These are phyloP conservation scores for Poteriospumella lacustris DNA, from an alignment of 108 stramenopile species.

Conservation along the genomic window DNA sequence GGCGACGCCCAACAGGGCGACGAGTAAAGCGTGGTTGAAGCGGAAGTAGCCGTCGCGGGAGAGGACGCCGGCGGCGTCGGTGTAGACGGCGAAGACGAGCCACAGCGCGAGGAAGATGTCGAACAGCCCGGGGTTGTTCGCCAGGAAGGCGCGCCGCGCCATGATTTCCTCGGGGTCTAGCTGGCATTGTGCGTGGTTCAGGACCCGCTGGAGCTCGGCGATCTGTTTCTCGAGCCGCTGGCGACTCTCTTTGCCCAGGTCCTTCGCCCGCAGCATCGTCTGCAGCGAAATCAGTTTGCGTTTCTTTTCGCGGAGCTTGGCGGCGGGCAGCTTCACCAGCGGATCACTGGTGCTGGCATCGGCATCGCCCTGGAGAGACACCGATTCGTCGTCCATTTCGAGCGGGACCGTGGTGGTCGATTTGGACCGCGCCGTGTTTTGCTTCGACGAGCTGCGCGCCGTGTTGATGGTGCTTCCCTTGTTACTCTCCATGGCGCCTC, in stretches of 20 bases:
- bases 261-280: neutral
- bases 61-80: neutral
- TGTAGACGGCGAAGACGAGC: neutral
- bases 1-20: neutral
- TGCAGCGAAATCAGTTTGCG: neutral
- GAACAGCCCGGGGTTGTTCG: neutral
- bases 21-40: neutral
- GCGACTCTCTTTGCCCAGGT: neutral
- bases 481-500: no score
- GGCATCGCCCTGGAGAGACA: no score
- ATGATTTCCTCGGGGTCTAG: neutral
- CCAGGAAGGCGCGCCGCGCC: neutral
- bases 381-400: no score
- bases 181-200: neutral
- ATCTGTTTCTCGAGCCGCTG: neutral
- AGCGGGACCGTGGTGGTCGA: no score
- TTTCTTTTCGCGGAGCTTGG: neutral
- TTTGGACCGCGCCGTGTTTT: no score
- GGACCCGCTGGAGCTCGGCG: neutral
- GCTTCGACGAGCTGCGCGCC: no score
- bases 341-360: no score
- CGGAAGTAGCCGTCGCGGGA: neutral
- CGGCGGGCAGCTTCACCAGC: no score
- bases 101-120: neutral
- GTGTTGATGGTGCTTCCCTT: no score